Evolutionary conservation across 2,329 filamentous ascomycete species (phyloP).

Genomic region (Ceratocystis cubensis): DNA sequence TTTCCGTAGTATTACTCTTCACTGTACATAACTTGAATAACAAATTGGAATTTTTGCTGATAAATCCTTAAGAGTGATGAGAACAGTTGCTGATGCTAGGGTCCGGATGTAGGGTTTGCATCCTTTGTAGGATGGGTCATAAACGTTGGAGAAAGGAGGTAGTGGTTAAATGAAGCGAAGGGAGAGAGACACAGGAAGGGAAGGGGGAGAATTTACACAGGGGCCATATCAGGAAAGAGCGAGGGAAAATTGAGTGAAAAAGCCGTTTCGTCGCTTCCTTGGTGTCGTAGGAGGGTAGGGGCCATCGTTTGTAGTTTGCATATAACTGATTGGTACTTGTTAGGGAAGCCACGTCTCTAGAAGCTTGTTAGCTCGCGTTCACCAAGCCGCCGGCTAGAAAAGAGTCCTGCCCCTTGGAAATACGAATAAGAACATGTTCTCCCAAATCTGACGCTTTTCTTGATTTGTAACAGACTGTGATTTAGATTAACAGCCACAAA

Average conservation of each 20-base stretch:
- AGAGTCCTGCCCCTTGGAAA: too few species aligned
- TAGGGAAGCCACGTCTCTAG: background rate
- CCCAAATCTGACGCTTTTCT: too few species aligned
- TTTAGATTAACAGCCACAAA: too few species aligned
- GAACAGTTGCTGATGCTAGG: too few species aligned
- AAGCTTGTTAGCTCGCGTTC: background rate
- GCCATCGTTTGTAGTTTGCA: background rate
- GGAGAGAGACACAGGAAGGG: background rate
- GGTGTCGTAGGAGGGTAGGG: background rate
- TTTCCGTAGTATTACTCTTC: background rate
- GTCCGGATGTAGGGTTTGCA: too few species aligned
- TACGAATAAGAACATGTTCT: too few species aligned
- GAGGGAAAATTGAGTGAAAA: background rate
- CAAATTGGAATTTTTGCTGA: background rate
- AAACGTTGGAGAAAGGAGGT: background rate
- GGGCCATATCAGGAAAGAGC: background rate
- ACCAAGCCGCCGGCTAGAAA: background rate
- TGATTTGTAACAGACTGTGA: too few species aligned
- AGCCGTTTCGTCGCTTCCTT: background rate
- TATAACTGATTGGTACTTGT: background rate
- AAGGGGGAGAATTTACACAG: background rate
- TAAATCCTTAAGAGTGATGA: background rate
- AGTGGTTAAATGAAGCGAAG: background rate
- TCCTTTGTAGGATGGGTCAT: too few species aligned
- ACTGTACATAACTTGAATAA: slow-evolving; percentile 7